These are phyloP conservation scores for Hericium coralloides DNA, from an alignment of 768 basidiomycete species.

Conservation along the genomic window DNA sequence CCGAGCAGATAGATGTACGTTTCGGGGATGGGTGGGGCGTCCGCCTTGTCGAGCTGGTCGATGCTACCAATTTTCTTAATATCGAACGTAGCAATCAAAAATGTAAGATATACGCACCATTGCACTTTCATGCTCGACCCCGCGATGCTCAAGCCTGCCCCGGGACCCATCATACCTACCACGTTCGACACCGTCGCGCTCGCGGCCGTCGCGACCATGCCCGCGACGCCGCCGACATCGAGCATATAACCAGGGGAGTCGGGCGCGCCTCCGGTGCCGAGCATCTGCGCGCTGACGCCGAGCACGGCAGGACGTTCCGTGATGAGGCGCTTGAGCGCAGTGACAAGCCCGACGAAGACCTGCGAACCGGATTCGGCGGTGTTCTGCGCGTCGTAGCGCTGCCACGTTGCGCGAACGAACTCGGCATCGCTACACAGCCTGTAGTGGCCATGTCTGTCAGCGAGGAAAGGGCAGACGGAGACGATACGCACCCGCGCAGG, in stretches of 20 bases:
- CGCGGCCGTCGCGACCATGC: conserved; percentile 76
- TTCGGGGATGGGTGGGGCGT: conserved; percentile 89
- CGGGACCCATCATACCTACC: conserved; percentile 75
- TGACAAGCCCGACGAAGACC: conserved; percentile 69
- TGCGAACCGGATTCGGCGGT: conserved; percentile 44
- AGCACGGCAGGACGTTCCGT: conserved; percentile 84
- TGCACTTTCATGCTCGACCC: conserved; percentile 81
- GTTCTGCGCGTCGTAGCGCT: conserved; percentile 7
- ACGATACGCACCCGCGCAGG: conserved; percentile 6
- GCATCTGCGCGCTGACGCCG: conserved; percentile 73
- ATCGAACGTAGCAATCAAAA: background rate
- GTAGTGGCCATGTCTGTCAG: no score
- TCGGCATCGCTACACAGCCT: conserved; percentile 12
- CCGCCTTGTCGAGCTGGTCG: conserved; percentile 96
- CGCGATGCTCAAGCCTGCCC: conserved; percentile 62
- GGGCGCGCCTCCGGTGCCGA: conserved; percentile 55
- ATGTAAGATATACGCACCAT: conserved; percentile 45
- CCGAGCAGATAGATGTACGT: conserved; percentile 89
- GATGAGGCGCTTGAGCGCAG: conserved; percentile 76
- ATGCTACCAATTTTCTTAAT: conserved; percentile 43
- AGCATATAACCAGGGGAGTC: conserved; percentile 37
- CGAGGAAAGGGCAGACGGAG: background rate
- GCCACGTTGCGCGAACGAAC: conserved; percentile 12
- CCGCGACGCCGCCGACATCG: conserved; percentile 63
- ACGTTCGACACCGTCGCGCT: conserved; percentile 80